These are phyloP conservation scores for Xylaria sp. DNA, from an alignment of 2,329 filamentous ascomycete genomes.

Conservation along the genomic window DNA sequence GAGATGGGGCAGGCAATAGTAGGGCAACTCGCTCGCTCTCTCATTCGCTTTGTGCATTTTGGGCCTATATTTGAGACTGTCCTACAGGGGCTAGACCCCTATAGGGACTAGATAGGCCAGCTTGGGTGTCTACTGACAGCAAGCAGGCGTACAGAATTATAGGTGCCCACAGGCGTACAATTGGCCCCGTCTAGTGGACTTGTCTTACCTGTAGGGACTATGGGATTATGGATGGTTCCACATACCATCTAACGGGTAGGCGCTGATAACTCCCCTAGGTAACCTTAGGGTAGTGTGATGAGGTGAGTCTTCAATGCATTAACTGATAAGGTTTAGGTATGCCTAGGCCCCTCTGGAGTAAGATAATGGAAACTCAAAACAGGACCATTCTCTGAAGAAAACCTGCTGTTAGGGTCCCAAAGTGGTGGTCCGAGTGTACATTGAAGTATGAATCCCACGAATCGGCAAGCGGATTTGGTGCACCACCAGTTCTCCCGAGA, in stretches of 20 bases:
- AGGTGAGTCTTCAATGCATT: background rate
- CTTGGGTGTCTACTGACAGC: background rate
- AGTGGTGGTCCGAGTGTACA: slow-evolving; percentile 1
- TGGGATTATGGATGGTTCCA: background rate
- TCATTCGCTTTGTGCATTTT: slow-evolving; percentile 5
- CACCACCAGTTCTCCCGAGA: slow-evolving; percentile 8
- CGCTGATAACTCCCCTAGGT: too few species aligned
- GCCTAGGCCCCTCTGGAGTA: background rate
- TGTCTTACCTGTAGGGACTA: background rate
- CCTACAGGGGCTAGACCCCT: background rate
- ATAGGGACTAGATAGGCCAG: background rate
- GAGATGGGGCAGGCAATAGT: slow-evolving; percentile 18
- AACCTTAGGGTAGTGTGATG: too few species aligned
- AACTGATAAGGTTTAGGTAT: background rate
- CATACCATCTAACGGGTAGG: background rate
- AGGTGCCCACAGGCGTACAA: background rate
- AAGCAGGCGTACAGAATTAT: background rate
- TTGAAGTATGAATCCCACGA: background rate
- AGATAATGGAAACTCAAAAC: background rate
- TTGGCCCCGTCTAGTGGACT: slow-evolving; percentile 3
- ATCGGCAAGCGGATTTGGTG: background rate
- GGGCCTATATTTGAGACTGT: background rate
- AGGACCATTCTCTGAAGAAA: background rate
- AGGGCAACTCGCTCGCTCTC: slow-evolving; percentile 8
- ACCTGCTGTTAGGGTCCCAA: background rate